Conservation (phyloP, 2,329 filamentous ascomycete species). For the Aspergillus fructus region DNA sequence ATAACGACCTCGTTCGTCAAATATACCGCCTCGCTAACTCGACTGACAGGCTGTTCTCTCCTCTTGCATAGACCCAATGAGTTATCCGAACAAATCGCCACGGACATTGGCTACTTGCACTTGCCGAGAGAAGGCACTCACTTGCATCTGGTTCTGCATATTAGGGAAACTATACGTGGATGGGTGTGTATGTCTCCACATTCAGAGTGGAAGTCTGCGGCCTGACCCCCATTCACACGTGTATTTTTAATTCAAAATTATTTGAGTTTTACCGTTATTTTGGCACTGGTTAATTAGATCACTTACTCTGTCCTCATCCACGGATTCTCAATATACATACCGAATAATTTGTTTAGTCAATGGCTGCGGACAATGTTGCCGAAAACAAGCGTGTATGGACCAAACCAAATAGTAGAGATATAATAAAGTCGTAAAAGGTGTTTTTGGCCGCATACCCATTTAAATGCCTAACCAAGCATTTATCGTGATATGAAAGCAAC, state of each 20-base stretch:
- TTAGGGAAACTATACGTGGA: neutral
- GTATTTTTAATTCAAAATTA: constrained; percentile 34
- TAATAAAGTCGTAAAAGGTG: neutral
- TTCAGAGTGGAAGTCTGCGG: constrained; percentile 12
- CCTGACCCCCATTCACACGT: constrained; percentile 15
- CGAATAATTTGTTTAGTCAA: neutral
- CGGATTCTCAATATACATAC: neutral
- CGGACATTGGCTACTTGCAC: neutral
- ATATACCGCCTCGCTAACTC: neutral
- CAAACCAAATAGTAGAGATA: neutral
- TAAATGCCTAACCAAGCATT: neutral
- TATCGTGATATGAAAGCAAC: neutral
- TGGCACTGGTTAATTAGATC: constrained; percentile 12
- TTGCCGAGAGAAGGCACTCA: neutral
- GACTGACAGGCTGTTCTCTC: constrained; percentile 37
- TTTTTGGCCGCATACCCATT: neutral
- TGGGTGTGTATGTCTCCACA: neutral
- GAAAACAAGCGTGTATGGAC: neutral
- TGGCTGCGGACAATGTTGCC: neutral
- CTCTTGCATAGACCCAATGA: constrained; percentile 36
- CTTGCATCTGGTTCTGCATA: neutral
- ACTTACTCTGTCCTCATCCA: neutral
- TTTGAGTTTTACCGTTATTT: constrained; percentile 11
- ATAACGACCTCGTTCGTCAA: constrained; percentile 29
- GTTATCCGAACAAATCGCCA: neutral